phyloP scores from a whole-genome alignment of 441 rosid species.

The Pelargonium hybrid region DNA sequence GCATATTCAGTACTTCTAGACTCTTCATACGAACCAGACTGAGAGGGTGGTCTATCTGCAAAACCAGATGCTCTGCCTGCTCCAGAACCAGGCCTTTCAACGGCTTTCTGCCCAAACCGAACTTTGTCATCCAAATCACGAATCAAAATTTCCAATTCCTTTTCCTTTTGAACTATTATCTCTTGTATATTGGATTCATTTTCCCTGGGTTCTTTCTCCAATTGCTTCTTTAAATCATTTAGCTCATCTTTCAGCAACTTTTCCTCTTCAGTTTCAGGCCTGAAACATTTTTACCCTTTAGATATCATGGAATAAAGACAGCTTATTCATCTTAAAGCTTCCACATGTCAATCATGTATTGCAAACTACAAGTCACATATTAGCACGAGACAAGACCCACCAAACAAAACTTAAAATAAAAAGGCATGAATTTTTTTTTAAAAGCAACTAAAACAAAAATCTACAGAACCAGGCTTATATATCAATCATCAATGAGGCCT shows the following conservation, averaged over 20 bases:
- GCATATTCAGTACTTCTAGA: constrained; percentile 49
- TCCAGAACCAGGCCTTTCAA: constrained; percentile 73
- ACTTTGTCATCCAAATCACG: constrained; percentile 68
- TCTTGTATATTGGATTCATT: constrained; percentile 32
- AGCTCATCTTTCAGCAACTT: constrained; percentile 60
- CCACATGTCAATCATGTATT: neutral
- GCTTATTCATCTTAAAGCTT: neutral
- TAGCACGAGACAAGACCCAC: neutral
- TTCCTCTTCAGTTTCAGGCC: constrained; percentile 83
- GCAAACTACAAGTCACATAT: neutral
- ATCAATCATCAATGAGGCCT: neutral
- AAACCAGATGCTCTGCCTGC: constrained; percentile 47
- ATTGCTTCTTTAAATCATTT: constrained; percentile 41
- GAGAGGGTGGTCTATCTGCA: constrained; percentile 72
- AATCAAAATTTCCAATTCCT: constrained; percentile 45
- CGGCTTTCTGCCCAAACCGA: constrained; percentile 59
- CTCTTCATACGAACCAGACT: constrained; percentile 60
- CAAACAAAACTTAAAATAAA: neutral
- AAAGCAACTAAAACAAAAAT: neutral
- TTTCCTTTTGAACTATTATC: constrained; percentile 46
- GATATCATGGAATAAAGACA: neutral
- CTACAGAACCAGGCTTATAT: neutral
- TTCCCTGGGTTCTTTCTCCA: constrained; percentile 34
- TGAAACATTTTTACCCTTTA: constrained; percentile 29
- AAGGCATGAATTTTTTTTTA: no score